Evolutionary conservation across 192 early-diverging fungal genomes (phyloP).

Genomic region (Coemansia sp.): DNA sequence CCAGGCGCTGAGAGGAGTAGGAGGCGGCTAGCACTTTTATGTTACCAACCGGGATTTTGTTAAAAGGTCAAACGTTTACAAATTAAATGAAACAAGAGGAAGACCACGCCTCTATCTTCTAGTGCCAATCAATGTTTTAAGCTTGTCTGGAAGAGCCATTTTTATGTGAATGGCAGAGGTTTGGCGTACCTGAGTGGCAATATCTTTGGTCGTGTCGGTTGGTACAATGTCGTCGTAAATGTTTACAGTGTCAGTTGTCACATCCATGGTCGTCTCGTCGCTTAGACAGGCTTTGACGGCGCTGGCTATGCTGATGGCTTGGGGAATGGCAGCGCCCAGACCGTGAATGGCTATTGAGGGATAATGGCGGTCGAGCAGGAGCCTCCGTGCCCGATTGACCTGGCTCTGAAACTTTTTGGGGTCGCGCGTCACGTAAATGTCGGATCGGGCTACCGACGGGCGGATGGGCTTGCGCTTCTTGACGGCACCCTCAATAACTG

Average conservation of each 20-base stretch:
- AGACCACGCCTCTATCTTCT: too few relatives aligned
- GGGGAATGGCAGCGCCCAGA: constrained; percentile 69
- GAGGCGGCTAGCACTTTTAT: neutral
- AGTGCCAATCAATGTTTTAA: constrained; percentile 6
- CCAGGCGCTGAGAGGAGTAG: constrained; percentile 7
- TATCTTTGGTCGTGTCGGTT: constrained; percentile 56
- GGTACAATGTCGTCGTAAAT: constrained; percentile 78
- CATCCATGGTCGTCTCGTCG: constrained; percentile 58
- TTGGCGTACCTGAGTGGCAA: constrained; percentile 55
- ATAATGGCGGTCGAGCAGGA: constrained; percentile 59
- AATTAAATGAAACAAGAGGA: too few relatives aligned
- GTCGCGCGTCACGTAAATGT: constrained; percentile 76
- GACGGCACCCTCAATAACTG: constrained; percentile 6
- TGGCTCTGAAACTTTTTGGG: constrained; percentile 57
- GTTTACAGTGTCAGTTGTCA: constrained; percentile 63
- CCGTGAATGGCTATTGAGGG: constrained; percentile 70
- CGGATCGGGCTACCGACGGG: constrained; percentile 60
- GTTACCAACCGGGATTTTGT: neutral
- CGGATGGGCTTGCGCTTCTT: constrained; percentile 57
- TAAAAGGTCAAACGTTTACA: neutral
- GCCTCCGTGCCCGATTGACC: constrained; percentile 60
- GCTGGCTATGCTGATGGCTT: constrained; percentile 64
- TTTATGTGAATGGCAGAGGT: constrained; percentile 72
- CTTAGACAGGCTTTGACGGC: constrained; percentile 55
- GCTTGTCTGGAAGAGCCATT: constrained; percentile 32